These are phyloP conservation scores for Hylodesmum podocarpum DNA, from an alignment of 306 rosid genomes.

Conservation along the genomic window DNA sequence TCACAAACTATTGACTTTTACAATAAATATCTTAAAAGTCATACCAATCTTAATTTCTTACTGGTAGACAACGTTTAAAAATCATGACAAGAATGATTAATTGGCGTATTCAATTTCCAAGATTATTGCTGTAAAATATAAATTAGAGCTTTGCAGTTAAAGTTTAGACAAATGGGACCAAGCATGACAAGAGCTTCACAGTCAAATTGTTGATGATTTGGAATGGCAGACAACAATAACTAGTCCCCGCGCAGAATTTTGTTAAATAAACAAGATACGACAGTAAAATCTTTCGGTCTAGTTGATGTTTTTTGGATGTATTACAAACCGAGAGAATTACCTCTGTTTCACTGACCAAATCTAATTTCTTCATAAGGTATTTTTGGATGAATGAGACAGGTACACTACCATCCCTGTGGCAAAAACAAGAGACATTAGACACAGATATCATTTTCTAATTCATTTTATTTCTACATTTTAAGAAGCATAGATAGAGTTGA, in stretches of 20 bases:
- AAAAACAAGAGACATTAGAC: slow-evolving; percentile 25
- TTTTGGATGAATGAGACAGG: slow-evolving; percentile 81
- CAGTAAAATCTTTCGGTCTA: background rate
- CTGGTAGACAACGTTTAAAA: too few species aligned
- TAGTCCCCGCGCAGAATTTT: background rate
- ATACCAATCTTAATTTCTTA: too few species aligned
- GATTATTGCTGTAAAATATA: background rate
- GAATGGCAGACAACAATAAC: background rate
- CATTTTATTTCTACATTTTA: slow-evolving; percentile 18
- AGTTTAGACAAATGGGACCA: background rate
- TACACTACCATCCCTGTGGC: slow-evolving; percentile 75
- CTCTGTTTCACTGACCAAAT: slow-evolving; percentile 74
- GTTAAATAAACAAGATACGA: too few species aligned
- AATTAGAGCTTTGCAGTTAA: background rate
- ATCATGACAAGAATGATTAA: background rate
- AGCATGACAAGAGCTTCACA: slow-evolving; percentile 10
- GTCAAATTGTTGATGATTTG: background rate
- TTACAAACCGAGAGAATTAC: slow-evolving; percentile 36
- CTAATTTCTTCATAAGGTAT: slow-evolving; percentile 75
- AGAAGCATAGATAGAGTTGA: slow-evolving; percentile 1
- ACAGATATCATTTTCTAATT: background rate
- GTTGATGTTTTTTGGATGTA: slow-evolving; percentile 10
- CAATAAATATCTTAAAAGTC: too few species aligned
- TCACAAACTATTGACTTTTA: too few species aligned
- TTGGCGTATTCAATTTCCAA: background rate